Percentiles rank a stretch among this genome's conserved stretches.
Conservation (phyloP, 1,139 yeast genomes). For the Arxiozyma telluris region DNA sequence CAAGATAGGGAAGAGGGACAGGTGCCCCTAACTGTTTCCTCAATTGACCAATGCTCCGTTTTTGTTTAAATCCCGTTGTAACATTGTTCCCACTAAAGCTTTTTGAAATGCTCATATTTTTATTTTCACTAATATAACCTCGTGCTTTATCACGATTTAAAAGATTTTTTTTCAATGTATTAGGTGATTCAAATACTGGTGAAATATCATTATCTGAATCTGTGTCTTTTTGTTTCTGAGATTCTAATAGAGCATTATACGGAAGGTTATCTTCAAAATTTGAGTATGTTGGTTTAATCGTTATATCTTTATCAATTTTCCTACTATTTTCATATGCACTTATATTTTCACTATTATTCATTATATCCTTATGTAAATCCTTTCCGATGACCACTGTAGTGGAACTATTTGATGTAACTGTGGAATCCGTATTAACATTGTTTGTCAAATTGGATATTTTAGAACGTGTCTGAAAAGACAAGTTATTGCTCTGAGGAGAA, state of each 20-base stretch:
- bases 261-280: background rate
- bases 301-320: no score
- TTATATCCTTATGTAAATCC: background rate
- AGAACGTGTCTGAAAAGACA: background rate
- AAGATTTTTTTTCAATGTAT: background rate
- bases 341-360: background rate
- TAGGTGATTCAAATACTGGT: background rate
- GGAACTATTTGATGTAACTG: background rate
- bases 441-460: background rate
- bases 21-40: conserved; percentile 31
- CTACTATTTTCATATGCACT: no score
- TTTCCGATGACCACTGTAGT: background rate
- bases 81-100: background rate
- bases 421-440: background rate
- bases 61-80: background rate
- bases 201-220: conserved; percentile 1
- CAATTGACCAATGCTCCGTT: conserved; percentile 5
- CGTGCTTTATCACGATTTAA: background rate
- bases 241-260: background rate
- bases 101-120: background rate
- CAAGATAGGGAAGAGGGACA: conserved; percentile 31
- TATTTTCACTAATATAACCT: background rate
- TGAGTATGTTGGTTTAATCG: background rate
- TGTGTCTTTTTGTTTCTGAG: background rate
- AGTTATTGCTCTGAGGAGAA: background rate